phyloP scores from a whole-genome alignment of 805 yeast genomes.

The Nakazawaea ernobii region DNA sequence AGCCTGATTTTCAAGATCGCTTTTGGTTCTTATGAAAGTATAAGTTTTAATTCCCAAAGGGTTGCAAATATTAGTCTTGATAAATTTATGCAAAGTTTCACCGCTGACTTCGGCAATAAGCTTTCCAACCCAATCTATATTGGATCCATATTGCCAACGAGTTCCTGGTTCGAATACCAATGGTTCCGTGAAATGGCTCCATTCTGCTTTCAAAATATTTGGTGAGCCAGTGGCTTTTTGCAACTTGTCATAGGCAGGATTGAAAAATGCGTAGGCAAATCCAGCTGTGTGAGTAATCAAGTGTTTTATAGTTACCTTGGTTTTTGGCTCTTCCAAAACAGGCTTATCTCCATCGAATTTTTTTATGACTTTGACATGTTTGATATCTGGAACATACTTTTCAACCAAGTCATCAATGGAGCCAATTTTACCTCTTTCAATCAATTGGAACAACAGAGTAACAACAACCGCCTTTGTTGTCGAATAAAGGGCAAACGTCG shows the following conservation, averaged over 20 bases:
- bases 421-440: slow-evolving; percentile 25
- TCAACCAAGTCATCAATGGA: slow-evolving; percentile 28
- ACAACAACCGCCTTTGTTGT: slow-evolving; percentile 27
- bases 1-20: slow-evolving; percentile 17
- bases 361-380: slow-evolving; percentile 18
- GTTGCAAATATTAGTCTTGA: slow-evolving; percentile 21
- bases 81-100: slow-evolving; percentile 21
- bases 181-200: slow-evolving; percentile 19
- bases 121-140: slow-evolving; percentile 32
- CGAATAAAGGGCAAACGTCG: slow-evolving; percentile 25
- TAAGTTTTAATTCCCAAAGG: slow-evolving; percentile 25
- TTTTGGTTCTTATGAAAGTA: slow-evolving; percentile 20
- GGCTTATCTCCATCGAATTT: slow-evolving; percentile 18
- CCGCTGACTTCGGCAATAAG: slow-evolving; percentile 26
- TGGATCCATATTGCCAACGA: slow-evolving; percentile 28
- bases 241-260: slow-evolving; percentile 14
- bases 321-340: slow-evolving; percentile 20
- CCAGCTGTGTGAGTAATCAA: slow-evolving; percentile 34
- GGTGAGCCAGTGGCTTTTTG: slow-evolving; percentile 13
- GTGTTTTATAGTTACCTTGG: slow-evolving; percentile 27
- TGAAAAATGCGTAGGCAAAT: slow-evolving; percentile 28
- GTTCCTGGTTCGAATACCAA: slow-evolving; percentile 32
- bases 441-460: slow-evolving; percentile 25
- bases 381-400: slow-evolving; percentile 24
- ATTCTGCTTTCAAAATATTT: slow-evolving; percentile 14